These are phyloP conservation scores for Leucosporidium yakuticum DNA, from an alignment of 768 basidiomycete genomes.

Conservation along the genomic window DNA sequence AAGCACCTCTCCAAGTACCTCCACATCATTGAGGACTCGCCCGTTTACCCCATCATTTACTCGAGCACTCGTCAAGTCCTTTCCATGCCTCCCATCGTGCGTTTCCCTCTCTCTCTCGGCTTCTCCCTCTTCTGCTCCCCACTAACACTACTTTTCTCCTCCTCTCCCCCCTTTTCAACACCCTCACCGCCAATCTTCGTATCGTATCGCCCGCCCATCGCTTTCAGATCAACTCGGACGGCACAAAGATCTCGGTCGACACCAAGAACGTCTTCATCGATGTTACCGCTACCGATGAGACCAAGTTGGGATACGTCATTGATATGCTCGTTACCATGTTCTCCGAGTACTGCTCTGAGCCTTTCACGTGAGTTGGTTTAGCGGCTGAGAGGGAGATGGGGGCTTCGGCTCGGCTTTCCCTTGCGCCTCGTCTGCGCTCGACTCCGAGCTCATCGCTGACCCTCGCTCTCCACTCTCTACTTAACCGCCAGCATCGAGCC, in stretches of 20 bases:
- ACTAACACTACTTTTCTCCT: too few species aligned
- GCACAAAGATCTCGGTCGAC: constrained; percentile 91
- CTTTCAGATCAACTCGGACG: constrained; percentile 73
- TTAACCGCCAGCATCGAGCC: constrained; percentile 81
- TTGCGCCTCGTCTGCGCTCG: background rate
- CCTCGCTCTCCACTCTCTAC: background rate
- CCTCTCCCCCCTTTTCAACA: background rate
- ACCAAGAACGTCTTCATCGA: constrained; percentile 95
- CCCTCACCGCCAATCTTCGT: too few species aligned
- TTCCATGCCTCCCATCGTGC: constrained; percentile 85
- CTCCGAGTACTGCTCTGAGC: constrained; percentile 85
- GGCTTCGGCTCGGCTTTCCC: background rate
- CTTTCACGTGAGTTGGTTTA: constrained; percentile 71
- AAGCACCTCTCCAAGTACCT: constrained; percentile 85
- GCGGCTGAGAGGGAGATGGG: background rate
- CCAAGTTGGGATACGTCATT: constrained; percentile 90
- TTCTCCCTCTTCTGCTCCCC: background rate
- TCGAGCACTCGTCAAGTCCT: constrained; percentile 78
- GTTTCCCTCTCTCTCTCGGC: background rate
- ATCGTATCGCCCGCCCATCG: background rate
- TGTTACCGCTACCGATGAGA: constrained; percentile 91
- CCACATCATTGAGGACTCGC: constrained; percentile 86
- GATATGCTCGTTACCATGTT: constrained; percentile 98
- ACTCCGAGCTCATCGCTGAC: background rate
- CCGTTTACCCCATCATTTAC: constrained; percentile 97